Evolutionary conservation across 495 filamentous ascomycete genomes (phyloP).

Genomic region (Arthonia radiata): DNA sequence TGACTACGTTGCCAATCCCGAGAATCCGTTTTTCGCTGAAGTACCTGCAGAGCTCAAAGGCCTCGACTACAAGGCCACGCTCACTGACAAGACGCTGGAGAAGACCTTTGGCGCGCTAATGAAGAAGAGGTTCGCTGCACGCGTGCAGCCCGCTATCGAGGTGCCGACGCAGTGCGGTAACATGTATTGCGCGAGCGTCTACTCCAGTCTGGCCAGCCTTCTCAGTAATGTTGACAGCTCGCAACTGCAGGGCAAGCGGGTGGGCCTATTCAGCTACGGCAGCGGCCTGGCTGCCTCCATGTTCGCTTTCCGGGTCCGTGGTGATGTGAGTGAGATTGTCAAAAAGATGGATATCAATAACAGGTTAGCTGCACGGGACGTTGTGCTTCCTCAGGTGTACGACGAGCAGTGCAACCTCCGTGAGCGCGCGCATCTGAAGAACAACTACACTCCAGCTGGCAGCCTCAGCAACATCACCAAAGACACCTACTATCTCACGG

Average conservation of each 20-base stretch:
- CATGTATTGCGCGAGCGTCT: slow-evolving; percentile 96
- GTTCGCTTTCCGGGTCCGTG: slow-evolving; percentile 66
- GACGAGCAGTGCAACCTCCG: slow-evolving; percentile 86
- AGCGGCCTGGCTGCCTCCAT: slow-evolving; percentile 74
- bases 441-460: slow-evolving; percentile 60
- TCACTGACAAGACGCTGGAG: slow-evolving; percentile 84
- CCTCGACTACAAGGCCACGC: slow-evolving; percentile 59
- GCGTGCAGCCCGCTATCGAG: slow-evolving; percentile 62
- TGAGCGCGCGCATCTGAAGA: slow-evolving; percentile 84
- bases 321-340: slow-evolving; percentile 47
- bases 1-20: slow-evolving; percentile 65
- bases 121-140: slow-evolving; percentile 86
- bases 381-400: slow-evolving; percentile 61
- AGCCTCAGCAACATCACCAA: slow-evolving; percentile 48
- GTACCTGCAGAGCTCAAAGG: slow-evolving; percentile 69
- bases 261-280: slow-evolving; percentile 88
- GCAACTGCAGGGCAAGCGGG: slow-evolving; percentile 54
- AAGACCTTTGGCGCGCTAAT: slow-evolving; percentile 88
- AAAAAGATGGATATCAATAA: slow-evolving; percentile 60
- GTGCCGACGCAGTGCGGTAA: slow-evolving; percentile 91
- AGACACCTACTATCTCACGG: slow-evolving; percentile 73
- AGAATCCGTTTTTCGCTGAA: slow-evolving; percentile 53
- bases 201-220: slow-evolving; percentile 56
- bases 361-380: slow-evolving; percentile 42
- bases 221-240: slow-evolving; percentile 47